A percentile compares a stretch with the other conserved stretches of the same genome.
phyloP scores from a whole-genome alignment of 1,284 basidiomycete species.

The Heterobasidion parviporum region DNA sequence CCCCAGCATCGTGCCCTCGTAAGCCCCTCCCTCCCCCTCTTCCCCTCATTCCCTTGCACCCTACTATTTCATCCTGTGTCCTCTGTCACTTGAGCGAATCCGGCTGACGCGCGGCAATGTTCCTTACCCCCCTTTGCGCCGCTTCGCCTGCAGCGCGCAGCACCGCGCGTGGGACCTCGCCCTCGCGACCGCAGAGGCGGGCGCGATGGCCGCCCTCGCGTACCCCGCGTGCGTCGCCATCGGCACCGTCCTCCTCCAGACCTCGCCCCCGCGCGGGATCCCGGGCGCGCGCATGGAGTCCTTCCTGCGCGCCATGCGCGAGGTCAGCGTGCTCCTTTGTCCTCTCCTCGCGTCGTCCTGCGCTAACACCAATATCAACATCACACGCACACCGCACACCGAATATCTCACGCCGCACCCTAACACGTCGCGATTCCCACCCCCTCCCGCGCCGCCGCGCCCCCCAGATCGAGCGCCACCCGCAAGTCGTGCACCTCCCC shows the following conservation, averaged over 20 bases:
- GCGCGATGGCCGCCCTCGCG: slow-evolving; percentile 73
- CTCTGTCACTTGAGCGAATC: neutral
- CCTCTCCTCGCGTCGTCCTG: neutral
- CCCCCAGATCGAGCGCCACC: slow-evolving; percentile 66
- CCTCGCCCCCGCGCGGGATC: slow-evolving; percentile 58
- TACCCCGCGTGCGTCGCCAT: slow-evolving; percentile 75
- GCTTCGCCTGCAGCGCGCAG: too few relatives aligned
- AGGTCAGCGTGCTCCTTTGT: slow-evolving; percentile 37
- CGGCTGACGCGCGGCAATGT: neutral
- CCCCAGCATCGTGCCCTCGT: slow-evolving; percentile 41
- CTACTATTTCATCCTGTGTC: neutral
- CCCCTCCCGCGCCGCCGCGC: neutral
- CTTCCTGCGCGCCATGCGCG: slow-evolving; percentile 72
- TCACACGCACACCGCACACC: neutral
- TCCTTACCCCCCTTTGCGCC: too few relatives aligned
- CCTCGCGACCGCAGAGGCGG: slow-evolving; percentile 65
- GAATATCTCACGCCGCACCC: neutral
- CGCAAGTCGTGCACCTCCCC: slow-evolving; percentile 69
- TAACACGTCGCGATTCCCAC: neutral
- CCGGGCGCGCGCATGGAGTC: slow-evolving; percentile 40
- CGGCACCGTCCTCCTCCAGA: slow-evolving; percentile 81
- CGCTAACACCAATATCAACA: neutral
- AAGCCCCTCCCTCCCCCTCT: slow-evolving; percentile 18
- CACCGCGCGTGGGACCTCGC: slow-evolving; percentile 67
- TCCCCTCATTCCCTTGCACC: neutral